Evolutionary conservation across 2,329 filamentous ascomycete species (phyloP), one percentile per base, ranked within the genome.

Genomic region (Drechslerella dactyloides): DNA sequence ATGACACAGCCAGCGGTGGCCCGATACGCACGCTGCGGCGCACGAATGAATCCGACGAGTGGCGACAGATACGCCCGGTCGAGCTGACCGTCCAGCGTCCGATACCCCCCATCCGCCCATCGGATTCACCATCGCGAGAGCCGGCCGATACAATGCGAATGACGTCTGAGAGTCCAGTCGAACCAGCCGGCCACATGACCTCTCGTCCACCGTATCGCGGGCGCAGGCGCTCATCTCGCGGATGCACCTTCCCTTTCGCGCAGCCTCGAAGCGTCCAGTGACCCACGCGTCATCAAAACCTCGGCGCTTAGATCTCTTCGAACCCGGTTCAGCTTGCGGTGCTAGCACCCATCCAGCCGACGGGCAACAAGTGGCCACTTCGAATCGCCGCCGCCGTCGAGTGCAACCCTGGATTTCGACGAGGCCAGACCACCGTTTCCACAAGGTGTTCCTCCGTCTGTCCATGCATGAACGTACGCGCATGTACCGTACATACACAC

Each of bases 121-220:
- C 27, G 27, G 4, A 33, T 33, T 42, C 37, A 15, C 5, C 37
- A 42, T 42, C 37, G 27, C 27, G n/a, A 42, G 17, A 19, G 5
- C 11, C 19, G 44, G 44, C 44, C 15, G 44, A 19, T 4, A 4
- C 40, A 7, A 37, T 37, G n/a, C n/a, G n/a, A n/a, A 33, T 33
- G 37, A 42, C 11, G n/a, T 19, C 15, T 48, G 19, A 21, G 4
- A 48, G 15, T 19, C 11, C 19, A 48, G 19, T 10, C 44, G 11
- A 11, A 21, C 44, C 27, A 33, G 27, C 27, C 3, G 44, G n/a
- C n/a, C 15, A 48, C 44, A 48, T 48, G 44, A 48, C 44, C 15
- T 48, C 44, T 48, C 17, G 44, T 48, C 44, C 44, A 48, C 44
- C 44, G 44, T 48, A 48, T 48, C 19, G n/a, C 44, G 44, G 44